A percentile compares a stretch with the other conserved stretches of the same genome.
Conservation (phyloP, 2,329 filamentous ascomycete species). For the Penicillium sp. region DNA sequence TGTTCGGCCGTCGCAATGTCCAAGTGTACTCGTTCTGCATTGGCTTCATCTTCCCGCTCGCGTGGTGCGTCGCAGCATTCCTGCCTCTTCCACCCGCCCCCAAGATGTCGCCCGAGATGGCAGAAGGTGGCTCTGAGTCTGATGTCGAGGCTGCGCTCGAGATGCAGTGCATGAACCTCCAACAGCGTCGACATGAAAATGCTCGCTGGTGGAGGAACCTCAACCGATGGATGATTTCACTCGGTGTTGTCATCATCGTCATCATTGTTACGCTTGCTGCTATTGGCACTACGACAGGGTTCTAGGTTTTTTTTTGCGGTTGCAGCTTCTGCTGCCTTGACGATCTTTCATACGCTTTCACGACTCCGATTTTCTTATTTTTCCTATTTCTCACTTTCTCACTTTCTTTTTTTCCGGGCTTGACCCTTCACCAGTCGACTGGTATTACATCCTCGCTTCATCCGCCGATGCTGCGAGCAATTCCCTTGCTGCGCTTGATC, state of each 20-base stretch:
- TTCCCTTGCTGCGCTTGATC: background rate
- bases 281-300: constrained; percentile 36
- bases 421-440: background rate
- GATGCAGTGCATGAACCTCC: constrained; percentile 45
- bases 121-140: constrained; percentile 42
- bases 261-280: constrained; percentile 44
- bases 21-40: constrained; percentile 74
- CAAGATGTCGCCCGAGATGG: constrained; percentile 50
- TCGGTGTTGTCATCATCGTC: constrained; percentile 58
- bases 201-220: constrained; percentile 66
- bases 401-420: constrained; percentile 6
- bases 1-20: constrained; percentile 68
- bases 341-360: constrained; percentile 12
- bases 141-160: constrained; percentile 48
- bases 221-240: constrained; percentile 61
- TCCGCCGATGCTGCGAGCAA: background rate
- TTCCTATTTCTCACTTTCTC: background rate
- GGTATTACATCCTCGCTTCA: background rate
- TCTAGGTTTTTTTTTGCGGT: constrained; percentile 17
- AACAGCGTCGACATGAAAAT: constrained; percentile 56
- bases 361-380: constrained; percentile 9
- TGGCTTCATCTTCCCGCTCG: constrained; percentile 77
- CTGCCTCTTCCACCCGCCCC: constrained; percentile 68
- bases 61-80: constrained; percentile 78
- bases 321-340: background rate